Percentiles rank a stretch among this genome's conserved stretches.
These are phyloP conservation scores for Candida sanyiensis DNA, from an alignment of 805 yeast species.

Conservation along the genomic window DNA sequence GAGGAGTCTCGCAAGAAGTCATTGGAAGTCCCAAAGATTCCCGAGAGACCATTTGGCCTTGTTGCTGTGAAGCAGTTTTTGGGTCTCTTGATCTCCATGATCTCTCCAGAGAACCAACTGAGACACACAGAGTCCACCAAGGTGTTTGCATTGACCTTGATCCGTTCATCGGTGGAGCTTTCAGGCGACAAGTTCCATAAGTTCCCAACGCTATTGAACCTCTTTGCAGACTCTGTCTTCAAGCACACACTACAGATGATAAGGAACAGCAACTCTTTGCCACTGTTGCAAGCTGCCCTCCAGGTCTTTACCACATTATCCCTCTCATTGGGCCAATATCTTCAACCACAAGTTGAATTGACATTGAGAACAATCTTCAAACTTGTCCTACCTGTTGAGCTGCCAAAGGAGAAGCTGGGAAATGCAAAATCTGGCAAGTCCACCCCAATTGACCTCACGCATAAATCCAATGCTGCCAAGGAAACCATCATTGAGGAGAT, in stretches of 20 bases:
- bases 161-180: conserved; percentile 77
- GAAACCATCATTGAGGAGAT: conserved; percentile 82
- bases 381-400: conserved; percentile 39
- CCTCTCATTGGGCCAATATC: conserved; percentile 54
- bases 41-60: conserved; percentile 54
- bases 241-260: conserved; percentile 78
- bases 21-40: conserved; percentile 21
- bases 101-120: conserved; percentile 75
- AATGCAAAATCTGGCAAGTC: conserved; percentile 23
- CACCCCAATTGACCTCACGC: conserved; percentile 29
- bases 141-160: conserved; percentile 70
- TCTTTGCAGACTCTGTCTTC: conserved; percentile 77
- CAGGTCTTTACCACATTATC: conserved; percentile 70
- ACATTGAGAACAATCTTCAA: conserved; percentile 59
- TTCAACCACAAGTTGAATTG: conserved; percentile 78
- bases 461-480: conserved; percentile 38
- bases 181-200: conserved; percentile 56
- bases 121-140: conserved; percentile 86
- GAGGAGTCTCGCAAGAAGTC: conserved; percentile 24
- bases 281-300: conserved; percentile 68
- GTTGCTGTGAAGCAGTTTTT: conserved; percentile 72
- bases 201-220: conserved; percentile 60
- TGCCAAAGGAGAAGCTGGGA: conserved; percentile 11
- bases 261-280: conserved; percentile 66
- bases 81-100: conserved; percentile 68